phyloP scores from a whole-genome alignment of 169 alveolate species.

The Eimeria maxima region DNA sequence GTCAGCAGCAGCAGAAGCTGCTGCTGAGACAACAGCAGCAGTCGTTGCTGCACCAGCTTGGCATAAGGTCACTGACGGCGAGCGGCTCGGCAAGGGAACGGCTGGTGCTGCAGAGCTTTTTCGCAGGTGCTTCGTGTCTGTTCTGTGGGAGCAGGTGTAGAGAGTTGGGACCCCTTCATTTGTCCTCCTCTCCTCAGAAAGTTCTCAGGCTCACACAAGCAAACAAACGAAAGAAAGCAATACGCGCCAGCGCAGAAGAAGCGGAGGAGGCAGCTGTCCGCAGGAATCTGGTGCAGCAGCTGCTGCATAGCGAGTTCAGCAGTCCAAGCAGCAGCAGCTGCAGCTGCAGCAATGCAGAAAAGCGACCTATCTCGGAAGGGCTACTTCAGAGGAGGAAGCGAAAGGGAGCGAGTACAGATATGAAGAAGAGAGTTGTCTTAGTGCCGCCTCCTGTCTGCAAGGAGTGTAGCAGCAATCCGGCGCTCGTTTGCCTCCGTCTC shows the following conservation, averaged over 20 bases:
- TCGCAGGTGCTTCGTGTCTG: slow-evolving; percentile 77
- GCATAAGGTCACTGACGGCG: slow-evolving; percentile 23
- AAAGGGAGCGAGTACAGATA: neutral
- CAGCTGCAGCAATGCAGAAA: slow-evolving; percentile 50
- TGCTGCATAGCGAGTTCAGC: slow-evolving; percentile 1
- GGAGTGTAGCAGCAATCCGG: slow-evolving; percentile 78
- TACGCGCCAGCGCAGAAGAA: slow-evolving; percentile 9
- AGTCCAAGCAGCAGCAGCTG: slow-evolving; percentile 52
- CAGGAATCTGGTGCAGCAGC: slow-evolving; percentile 53
- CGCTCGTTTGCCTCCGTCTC: slow-evolving; percentile 19
- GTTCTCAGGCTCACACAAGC: neutral
- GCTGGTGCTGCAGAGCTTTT: slow-evolving; percentile 73
- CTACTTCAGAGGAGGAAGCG: neutral
- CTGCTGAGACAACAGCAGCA: slow-evolving; percentile 70
- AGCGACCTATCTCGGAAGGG: neutral
- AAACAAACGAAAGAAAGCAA: neutral
- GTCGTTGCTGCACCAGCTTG: slow-evolving; percentile 64
- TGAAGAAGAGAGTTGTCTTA: neutral
- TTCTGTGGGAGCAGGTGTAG: slow-evolving; percentile 69
- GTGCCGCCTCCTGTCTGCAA: slow-evolving; percentile 80
- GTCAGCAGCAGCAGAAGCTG: slow-evolving; percentile 48
- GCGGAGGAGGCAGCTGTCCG: slow-evolving; percentile 41
- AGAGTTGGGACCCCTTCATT: neutral
- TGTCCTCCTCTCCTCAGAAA: neutral
- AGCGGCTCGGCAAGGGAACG: slow-evolving; percentile 37